A percentile compares a stretch with the other conserved stretches of the same genome.
phyloP scores from a whole-genome alignment of 2,329 filamentous ascomycete species.

The Fusarium pseudograminearum region DNA sequence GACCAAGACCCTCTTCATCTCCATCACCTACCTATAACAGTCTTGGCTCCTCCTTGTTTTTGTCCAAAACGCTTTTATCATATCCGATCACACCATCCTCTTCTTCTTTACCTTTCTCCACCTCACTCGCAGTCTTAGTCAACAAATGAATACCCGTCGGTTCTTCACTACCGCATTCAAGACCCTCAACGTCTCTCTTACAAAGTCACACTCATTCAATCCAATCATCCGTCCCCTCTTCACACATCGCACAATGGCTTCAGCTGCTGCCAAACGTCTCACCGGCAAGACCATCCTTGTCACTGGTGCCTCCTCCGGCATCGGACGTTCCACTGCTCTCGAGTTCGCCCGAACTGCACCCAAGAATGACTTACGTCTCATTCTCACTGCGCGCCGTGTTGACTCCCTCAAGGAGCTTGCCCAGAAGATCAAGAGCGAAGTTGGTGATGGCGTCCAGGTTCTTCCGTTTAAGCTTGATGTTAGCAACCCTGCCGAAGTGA shows the following conservation, averaged over 20 bases:
- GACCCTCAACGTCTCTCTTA: conserved; percentile 33
- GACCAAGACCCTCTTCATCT: neutral
- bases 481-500: conserved; percentile 80
- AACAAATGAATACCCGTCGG: conserved; percentile 41
- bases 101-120: conserved; percentile 23
- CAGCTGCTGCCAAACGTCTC: conserved; percentile 82
- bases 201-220: conserved; percentile 7
- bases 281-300: conserved; percentile 92
- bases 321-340: conserved; percentile 84
- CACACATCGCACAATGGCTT: conserved; percentile 57
- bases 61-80: conserved; percentile 15
- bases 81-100: conserved; percentile 32
- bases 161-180: conserved; percentile 31
- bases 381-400: conserved; percentile 88
- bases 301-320: conserved; percentile 93
- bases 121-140: conserved; percentile 12
- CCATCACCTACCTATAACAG: neutral
- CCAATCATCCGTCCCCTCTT: conserved; percentile 19
- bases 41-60: neutral
- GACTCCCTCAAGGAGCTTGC: conserved; percentile 83
- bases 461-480: conserved; percentile 88
- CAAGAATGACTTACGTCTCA: conserved; percentile 79
- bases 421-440: conserved; percentile 78
- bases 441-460: conserved; percentile 84
- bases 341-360: conserved; percentile 92